These are phyloP conservation scores for apple (Malus domestica) DNA, from an alignment of 306 rosid genomes.

Conservation along the genomic window ASM211411v1 NC_041801.1:5103501-5104000, in stretches of 20 bases:
- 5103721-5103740: slow-evolving; percentile 1
- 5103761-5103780: no score
- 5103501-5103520: no score
- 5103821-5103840: no score
- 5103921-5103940: no score
- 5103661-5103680: slow-evolving; percentile 35
- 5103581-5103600: background rate
- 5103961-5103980: slow-evolving; percentile 29
- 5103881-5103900: no score
- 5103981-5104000: slow-evolving; percentile 32
- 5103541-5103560: background rate
- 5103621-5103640: slow-evolving; percentile 37
- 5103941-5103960: background rate
- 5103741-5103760: background rate
- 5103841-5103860: no score
- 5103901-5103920: no score
- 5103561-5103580: background rate
- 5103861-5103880: no score
- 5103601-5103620: slow-evolving; percentile 16
- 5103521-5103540: background rate
- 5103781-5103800: no score
- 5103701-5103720: background rate
- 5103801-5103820: no score
- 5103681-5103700: slow-evolving; percentile 13
- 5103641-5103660: slow-evolving; percentile 34